phyloP scores from a whole-genome alignment of 1,284 basidiomycete genomes.

The Cutaneotrichosporon cyanovorans region DNA sequence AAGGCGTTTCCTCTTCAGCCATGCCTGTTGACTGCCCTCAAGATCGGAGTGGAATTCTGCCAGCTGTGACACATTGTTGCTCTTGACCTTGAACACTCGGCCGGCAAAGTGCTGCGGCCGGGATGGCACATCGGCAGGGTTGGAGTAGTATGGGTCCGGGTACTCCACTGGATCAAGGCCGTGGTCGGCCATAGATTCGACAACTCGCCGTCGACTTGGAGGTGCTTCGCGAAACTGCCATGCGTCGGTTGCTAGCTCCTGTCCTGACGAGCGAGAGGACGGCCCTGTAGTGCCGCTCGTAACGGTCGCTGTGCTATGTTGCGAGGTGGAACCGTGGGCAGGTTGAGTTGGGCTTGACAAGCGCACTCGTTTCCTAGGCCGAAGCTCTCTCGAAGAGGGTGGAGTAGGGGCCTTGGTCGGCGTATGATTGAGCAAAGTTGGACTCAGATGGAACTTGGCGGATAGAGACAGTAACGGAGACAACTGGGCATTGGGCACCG shows the following conservation, averaged over 20 bases:
- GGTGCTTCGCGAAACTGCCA: constrained; percentile 55
- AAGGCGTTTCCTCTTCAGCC: constrained; percentile 28
- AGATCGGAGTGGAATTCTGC: constrained; percentile 26
- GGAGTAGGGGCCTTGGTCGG: not conserved
- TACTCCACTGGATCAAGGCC: constrained; percentile 62
- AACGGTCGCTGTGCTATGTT: not conserved
- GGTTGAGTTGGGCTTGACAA: constrained; percentile 6
- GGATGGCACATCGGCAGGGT: constrained; percentile 61
- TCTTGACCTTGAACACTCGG: constrained; percentile 61
- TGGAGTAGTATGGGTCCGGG: constrained; percentile 69
- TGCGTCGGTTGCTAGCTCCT: constrained; percentile 11
- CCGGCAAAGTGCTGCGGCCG: constrained; percentile 72
- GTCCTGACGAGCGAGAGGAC: not conserved
- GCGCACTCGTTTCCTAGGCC: constrained; percentile 13
- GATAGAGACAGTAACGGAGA: not conserved
- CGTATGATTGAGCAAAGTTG: not conserved
- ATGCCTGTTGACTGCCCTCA: not conserved
- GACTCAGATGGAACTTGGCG: not conserved
- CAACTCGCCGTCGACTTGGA: constrained; percentile 52
- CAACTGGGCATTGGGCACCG: constrained; percentile 8
- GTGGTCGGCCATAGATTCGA: constrained; percentile 51
- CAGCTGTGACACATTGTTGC: constrained; percentile 42
- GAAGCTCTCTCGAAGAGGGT: not conserved
- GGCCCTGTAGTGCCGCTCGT: not conserved
- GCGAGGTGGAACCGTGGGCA: not conserved